Conservation (phyloP, 768 basidiomycete species). For the Mycena leptocephala region DNA sequence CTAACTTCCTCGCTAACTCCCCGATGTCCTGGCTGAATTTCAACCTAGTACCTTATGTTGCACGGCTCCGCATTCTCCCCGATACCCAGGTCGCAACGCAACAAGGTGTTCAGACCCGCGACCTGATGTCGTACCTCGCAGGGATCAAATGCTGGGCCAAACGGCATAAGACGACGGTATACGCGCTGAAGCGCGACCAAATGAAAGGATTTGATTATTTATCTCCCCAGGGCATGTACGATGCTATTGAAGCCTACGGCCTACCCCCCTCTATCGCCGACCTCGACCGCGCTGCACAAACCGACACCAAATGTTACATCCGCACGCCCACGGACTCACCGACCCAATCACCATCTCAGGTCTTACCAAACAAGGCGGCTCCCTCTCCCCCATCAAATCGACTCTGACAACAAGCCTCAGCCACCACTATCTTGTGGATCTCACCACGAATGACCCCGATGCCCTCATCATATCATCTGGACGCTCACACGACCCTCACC, state of each 20-base stretch:
- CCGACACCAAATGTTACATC: slow-evolving; percentile 19
- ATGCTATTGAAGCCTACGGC: slow-evolving; percentile 36
- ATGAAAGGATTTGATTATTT: slow-evolving; percentile 41
- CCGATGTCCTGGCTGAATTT: slow-evolving; percentile 38
- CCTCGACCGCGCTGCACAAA: slow-evolving; percentile 39
- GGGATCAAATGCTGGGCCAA: slow-evolving; percentile 34
- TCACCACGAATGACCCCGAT: background rate
- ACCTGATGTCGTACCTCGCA: slow-evolving; percentile 34
- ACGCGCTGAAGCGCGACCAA: too few species aligned
- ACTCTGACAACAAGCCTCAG: slow-evolving; percentile 41
- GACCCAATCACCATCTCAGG: slow-evolving; percentile 36
- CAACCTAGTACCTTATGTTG: slow-evolving; percentile 35
- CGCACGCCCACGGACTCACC: slow-evolving; percentile 39
- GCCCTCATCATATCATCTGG: background rate
- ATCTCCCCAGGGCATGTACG: slow-evolving; percentile 41
- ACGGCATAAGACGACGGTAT: slow-evolving; percentile 13
- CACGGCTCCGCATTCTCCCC: slow-evolving; percentile 33
- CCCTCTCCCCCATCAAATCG: slow-evolving; percentile 43
- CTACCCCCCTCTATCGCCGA: slow-evolving; percentile 33
- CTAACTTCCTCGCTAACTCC: slow-evolving; percentile 34
- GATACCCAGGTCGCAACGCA: too few species aligned
- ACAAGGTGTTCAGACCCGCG: slow-evolving; percentile 34
- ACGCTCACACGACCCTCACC: background rate
- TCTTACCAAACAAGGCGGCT: slow-evolving; percentile 43
- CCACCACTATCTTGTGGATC: slow-evolving; percentile 32